Evolutionary conservation across 179 eudicot species (phyloP), one percentile per base, ranked within the genome.

Genomic region (Beta lomatogona): DNA sequence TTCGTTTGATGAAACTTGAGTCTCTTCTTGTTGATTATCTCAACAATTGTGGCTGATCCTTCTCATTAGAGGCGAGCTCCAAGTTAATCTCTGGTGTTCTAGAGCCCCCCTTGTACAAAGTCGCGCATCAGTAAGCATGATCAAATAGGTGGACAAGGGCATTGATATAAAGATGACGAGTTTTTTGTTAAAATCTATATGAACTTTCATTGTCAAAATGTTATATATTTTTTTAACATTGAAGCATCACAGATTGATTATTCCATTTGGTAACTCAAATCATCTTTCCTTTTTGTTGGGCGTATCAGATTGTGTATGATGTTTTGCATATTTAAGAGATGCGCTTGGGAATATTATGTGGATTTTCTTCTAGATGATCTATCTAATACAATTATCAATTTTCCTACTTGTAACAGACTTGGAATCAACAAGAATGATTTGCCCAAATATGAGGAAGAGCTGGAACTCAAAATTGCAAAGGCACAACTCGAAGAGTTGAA

Each of bases 401-500:
- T 13, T 25, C 50, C 25, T 71, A 19, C 79, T 66, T 15, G 54
- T 60, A 75, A 73, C 82, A 96, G 99, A 89, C 97, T 96, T 80
- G 99, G 99, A 83, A 81, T 96, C 61, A 88, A 83, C 73, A 90
- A 73, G 78, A 91, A 91, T 78, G 95, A 96, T 54, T 74, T 96
- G 86, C 98, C 98, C 66, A 94, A 96, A 82, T 91, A 87, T 75
- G 99, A 96, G 86, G 91, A 91, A 79, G 84, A 92, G 79, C 71
- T 96, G 92, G 98, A 96, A 71, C 91, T 81, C 16, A 94, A 90
- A 82, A 92, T 96, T 79, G 91, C 99, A 5, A 96, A 93, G 87
- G 97, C 95, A 61, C 97, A 96, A 71, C 83, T 96, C 74, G 97
- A 91, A 85, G 93, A 91, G 89, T 91, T 96, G 89, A 88, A 96